Evolutionary conservation across 495 filamentous ascomycete species (phyloP), one percentile per base, ranked within the genome.

Genomic region (Usnea hakonensis): DNA sequence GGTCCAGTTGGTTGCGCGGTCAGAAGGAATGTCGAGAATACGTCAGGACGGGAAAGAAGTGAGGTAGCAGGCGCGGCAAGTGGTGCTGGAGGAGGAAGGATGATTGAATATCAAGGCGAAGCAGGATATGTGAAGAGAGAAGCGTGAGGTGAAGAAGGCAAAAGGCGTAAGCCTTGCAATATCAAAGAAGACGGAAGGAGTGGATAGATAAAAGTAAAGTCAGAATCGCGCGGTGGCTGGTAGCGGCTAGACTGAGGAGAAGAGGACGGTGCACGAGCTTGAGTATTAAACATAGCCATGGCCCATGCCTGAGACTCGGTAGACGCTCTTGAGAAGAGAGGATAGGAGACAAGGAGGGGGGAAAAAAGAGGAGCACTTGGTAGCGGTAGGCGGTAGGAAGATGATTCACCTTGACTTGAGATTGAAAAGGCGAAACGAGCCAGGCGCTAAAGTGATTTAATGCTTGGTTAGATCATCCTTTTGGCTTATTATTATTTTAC

Each of bases 221-320:
- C 60, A 30, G 52, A 53, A 19, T 62, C 30, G 30, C 21, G 19
- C 33, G 9, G 60, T 57, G 60, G 54, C 40, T 48, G 60, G 54
- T 50, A 62, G 53, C 40, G 60, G 55, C 55, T 53, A 40, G 60
- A 38, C 60, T 62, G 60, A 17, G 23, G 55, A 41, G 14, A 41
- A 46, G 35, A 62, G 28, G 52, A 43, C 19, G 53, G 52, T 46
- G 60, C 33, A 41, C 44, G n/a, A 9, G 19, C 17, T 37, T 37
- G 33, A 46, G n/a, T 62, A 56, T 62, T 56, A 46, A 48, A 40
- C 48, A 52, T 52, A 52, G 38, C 38, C 17, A 36, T 40, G 52
- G 40, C 26, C 37, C 41, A 17, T 3, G 53, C 53, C 40, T 48
- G 48, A 35, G 19, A 62, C 26, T 32, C 48, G 14, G 21, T 32